These are phyloP conservation scores for Croton laevigatus DNA, from an alignment of 441 rosid species.

Conservation along the genomic window DNA sequence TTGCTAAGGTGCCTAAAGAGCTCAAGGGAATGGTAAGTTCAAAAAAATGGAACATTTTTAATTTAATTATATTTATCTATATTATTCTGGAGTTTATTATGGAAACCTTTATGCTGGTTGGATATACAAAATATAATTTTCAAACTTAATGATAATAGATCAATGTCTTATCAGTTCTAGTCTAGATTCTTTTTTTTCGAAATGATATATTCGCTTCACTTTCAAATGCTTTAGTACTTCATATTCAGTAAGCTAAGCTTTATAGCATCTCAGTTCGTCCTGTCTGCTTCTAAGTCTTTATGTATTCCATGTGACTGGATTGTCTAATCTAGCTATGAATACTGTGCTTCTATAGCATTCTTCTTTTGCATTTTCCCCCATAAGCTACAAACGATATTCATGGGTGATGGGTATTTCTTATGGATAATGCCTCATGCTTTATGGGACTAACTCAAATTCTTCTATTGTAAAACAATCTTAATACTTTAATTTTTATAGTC, in stretches of 20 bases:
- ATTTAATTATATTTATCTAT: too few species aligned
- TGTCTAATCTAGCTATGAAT: background rate
- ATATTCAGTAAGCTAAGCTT: too few species aligned
- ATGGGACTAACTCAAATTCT: background rate
- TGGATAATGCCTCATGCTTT: background rate
- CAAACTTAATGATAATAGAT: background rate
- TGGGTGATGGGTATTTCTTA: background rate
- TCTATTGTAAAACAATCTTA: background rate
- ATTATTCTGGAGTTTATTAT: too few species aligned
- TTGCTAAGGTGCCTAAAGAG: slow-evolving; percentile 70
- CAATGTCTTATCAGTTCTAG: background rate
- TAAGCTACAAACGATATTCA: background rate
- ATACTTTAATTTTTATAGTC: background rate
- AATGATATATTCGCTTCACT: background rate
- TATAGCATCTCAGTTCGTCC: background rate
- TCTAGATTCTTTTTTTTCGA: background rate
- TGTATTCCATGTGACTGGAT: background rate
- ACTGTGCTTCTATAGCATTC: background rate
- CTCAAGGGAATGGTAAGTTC: slow-evolving; percentile 68
- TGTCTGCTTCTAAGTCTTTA: background rate
- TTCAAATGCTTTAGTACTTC: background rate
- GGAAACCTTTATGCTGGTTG: too few species aligned
- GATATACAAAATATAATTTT: too few species aligned
- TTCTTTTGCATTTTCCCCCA: background rate
- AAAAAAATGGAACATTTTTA: background rate